Base-by-base conservation (phyloP, 1,284 basidiomycete genomes). In the Microbotryum lychnidis-dioicae region DNA sequence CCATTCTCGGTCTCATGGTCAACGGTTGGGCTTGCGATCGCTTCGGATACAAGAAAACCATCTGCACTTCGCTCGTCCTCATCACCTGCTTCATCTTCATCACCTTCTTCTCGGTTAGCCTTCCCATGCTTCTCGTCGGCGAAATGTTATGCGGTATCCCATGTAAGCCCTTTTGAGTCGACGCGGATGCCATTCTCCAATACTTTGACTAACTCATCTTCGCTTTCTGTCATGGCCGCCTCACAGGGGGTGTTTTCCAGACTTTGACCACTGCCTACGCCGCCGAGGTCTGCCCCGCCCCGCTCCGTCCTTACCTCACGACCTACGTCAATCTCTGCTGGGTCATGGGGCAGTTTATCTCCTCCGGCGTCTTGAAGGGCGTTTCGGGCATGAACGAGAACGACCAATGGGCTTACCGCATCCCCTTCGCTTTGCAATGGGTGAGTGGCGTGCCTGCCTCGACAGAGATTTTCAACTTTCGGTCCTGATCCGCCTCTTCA, bases 271-370 rank as follows among this genome's bases (percentile, higher is more conserved):
- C 77, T 7, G 72, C 77, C 0, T 80, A 79, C 62, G 79, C 79
- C 23, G 74, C 75, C 50, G 79, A 80, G 56, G 74, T 80, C 49
- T 76, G 75, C 46, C 79, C 79, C 3, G 77, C 76, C 52, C 73
- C 73, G 18, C 71, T 80, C 3, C 76, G 79, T 50, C 74, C 74
- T 18, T 79, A 77, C 68, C 71, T 80, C 12, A 78, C 78, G 27
- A 75, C 77, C 50, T 79, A 76, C 70, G 75, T 79, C 61, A 78
- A 78, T 72, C 73, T 78, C 62, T 79, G 77, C 71, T 80, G 79
- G 79, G 79, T 70, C 56, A 63, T 72, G 16, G 72, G 72, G 21
- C 69, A 71, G 54, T 58, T 73, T 56, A 66, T 80, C 53, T 74
- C 74, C 46, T 75, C 77, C 4, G 78, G 76, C 57, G 75, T 80